Evolutionary conservation across 768 basidiomycete genomes (phyloP), one percentile per base, ranked within the genome.

Genomic region (Mycena filopes): DNA sequence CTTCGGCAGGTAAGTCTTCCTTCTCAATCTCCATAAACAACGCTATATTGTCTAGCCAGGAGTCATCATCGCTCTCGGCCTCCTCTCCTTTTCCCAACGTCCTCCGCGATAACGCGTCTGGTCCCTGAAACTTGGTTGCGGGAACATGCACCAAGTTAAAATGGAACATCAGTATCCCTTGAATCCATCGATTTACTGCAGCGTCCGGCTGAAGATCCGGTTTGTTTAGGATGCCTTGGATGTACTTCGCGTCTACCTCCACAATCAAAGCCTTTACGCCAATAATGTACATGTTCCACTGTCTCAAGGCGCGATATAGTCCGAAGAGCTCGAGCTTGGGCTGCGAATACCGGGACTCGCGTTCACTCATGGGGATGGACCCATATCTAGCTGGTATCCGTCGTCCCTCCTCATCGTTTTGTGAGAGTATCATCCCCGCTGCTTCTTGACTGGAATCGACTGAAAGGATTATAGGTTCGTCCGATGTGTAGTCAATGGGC

Each of bases 121-220:
- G 77, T 10, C 75, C 79, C 53, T 61, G 62, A 57, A 77, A 76
- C 33, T 57, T 51, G 0, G 66, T 62, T 5, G 68, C 79, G 0
- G 79, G 80, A 1, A 82, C 72, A 53, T 82, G 80, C 3, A 66
- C 29, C 0, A 82, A 59, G 18, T 64, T 63, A 46, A 82, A 81
- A 55, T 79, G 59, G 56, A 77, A 80, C 25, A 75, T 25, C 1
- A 77, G 56, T 5, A 80, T 78, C 18, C 70, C 74, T 42, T 73
- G 70, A 38, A 79, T 76, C 80, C 79, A 79, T 13, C 71, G 50
- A 51, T 80, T 80, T 4, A 80, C 70, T 0, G 76, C 62, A 0
- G 75, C 72, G 45, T 71, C 75, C 0, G 78, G 77, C 21, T 72
- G 72, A 0, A 78, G 46, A 43, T 80, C 75, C 0, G 78, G 78